Evolutionary conservation across 2,329 filamentous ascomycete species (phyloP).

Genomic region (Pestalotiopsis sp.): DNA sequence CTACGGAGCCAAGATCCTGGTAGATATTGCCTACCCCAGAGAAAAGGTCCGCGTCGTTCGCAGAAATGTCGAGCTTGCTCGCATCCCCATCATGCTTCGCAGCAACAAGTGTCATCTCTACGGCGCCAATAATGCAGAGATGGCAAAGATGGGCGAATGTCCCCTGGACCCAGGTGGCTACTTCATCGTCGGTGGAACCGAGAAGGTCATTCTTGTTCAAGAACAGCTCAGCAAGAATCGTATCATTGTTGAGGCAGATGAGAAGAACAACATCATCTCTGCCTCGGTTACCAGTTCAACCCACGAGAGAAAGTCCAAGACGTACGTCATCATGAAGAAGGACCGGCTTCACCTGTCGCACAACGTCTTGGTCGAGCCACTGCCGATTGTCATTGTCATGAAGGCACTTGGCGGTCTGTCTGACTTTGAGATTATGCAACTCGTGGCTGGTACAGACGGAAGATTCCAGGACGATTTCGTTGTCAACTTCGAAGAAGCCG

Average conservation of each 20-base stretch:
- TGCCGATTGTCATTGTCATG: slow-evolving; percentile 92
- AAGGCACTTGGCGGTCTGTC: slow-evolving; percentile 93
- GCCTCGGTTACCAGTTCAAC: slow-evolving; percentile 98
- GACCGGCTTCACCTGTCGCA: slow-evolving; percentile 86
- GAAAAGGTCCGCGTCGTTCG: slow-evolving; percentile 75
- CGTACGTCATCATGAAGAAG: slow-evolving; percentile 92
- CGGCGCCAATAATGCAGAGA: slow-evolving; percentile 80
- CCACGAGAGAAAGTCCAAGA: slow-evolving; percentile 96
- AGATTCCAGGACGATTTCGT: slow-evolving; percentile 93
- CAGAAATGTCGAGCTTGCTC: slow-evolving; percentile 77
- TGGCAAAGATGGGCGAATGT: slow-evolving; percentile 93
- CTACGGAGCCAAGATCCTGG: slow-evolving; percentile 92
- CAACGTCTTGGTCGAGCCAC: slow-evolving; percentile 87
- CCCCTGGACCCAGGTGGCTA: slow-evolving; percentile 95
- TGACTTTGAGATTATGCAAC: slow-evolving; percentile 90
- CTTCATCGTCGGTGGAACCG: slow-evolving; percentile 95
- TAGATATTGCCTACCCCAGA: slow-evolving; percentile 88
- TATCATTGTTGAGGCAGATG: slow-evolving; percentile 91
- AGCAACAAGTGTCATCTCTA: slow-evolving; percentile 90
- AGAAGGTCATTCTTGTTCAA: slow-evolving; percentile 98
- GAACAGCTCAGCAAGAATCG: slow-evolving; percentile 99
- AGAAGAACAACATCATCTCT: slow-evolving; percentile 90
- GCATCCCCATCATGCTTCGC: slow-evolving; percentile 95
- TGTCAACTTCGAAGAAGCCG: slow-evolving; percentile 91
- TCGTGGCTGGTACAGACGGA: slow-evolving; percentile 84